phyloP scores from a whole-genome alignment of 768 basidiomycete species.

The Kwoniella sp. region DNA sequence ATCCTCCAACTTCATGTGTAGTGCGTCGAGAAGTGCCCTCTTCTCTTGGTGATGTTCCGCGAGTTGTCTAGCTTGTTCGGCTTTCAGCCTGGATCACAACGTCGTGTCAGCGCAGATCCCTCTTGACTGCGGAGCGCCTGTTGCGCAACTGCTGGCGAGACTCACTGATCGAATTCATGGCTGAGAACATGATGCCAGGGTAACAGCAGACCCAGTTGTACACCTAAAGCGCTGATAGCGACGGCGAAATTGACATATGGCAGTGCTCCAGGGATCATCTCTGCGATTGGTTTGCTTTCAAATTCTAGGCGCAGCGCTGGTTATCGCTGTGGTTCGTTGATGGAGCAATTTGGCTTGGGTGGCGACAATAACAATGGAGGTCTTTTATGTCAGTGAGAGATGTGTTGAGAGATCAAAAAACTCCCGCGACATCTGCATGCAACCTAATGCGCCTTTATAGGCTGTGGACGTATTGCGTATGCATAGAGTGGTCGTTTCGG shows the following conservation, averaged over 20 bases:
- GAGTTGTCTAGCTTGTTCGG: slow-evolving; percentile 23
- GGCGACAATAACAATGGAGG: background rate
- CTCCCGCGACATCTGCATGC: no score
- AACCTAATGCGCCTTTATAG: no score
- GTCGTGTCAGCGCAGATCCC: no score
- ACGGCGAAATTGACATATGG: slow-evolving; percentile 25
- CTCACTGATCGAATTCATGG: slow-evolving; percentile 21
- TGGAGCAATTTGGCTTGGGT: no score
- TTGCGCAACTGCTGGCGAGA: no score
- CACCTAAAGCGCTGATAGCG: slow-evolving; percentile 7
- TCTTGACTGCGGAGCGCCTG: no score
- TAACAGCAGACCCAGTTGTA: slow-evolving; percentile 15
- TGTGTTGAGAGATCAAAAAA: no score
- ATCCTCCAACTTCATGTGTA: slow-evolving; percentile 22
- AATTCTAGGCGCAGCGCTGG: no score
- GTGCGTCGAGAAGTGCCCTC: slow-evolving; percentile 6
- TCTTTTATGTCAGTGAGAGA: no score
- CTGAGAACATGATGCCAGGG: slow-evolving; percentile 23
- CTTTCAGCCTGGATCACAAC: slow-evolving; percentile 19
- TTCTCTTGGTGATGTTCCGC: slow-evolving; percentile 26
- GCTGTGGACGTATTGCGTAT: no score
- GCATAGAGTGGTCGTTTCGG: no score
- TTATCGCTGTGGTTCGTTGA: no score
- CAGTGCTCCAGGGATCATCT: slow-evolving; percentile 23
- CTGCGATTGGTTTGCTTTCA: background rate